Conservation (phyloP, 1,139 yeast genomes). For the Protomyces pachydermus region DNA sequence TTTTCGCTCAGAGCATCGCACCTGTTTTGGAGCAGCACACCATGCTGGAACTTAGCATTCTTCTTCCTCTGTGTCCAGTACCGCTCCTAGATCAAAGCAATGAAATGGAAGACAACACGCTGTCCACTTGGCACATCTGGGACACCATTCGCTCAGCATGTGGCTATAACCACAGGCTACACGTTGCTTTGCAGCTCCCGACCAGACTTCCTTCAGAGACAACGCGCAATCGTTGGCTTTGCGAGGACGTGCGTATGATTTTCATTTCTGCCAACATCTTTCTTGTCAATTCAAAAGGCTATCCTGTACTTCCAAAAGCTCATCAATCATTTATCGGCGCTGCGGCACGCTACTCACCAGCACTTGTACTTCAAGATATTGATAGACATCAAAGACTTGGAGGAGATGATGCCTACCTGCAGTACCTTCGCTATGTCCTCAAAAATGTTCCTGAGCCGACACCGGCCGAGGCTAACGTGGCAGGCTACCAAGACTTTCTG, state of each 20-base stretch:
- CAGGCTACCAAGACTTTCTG: slow-evolving; percentile 43
- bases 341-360: slow-evolving; percentile 35
- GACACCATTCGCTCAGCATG: slow-evolving; percentile 54
- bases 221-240: slow-evolving; percentile 55
- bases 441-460: slow-evolving; percentile 40
- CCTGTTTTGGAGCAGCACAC: slow-evolving; percentile 13
- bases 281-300: slow-evolving; percentile 53
- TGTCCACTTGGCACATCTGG: slow-evolving; percentile 70
- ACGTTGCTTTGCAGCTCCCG: slow-evolving; percentile 57
- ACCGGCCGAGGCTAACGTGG: slow-evolving; percentile 40
- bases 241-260: slow-evolving; percentile 59
- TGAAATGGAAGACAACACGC: slow-evolving; percentile 40
- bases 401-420: slow-evolving; percentile 47
- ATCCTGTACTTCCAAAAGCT: slow-evolving; percentile 57
- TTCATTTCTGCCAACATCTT: slow-evolving; percentile 52
- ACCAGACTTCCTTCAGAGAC: slow-evolving; percentile 46
- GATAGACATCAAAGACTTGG: slow-evolving; percentile 37
- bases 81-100: slow-evolving; percentile 3
- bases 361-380: slow-evolving; percentile 39
- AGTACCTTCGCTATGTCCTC: slow-evolving; percentile 52
- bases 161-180: slow-evolving; percentile 49
- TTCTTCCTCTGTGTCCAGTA: slow-evolving; percentile 9
- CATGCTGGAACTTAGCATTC: slow-evolving; percentile 16
- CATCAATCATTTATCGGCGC: slow-evolving; percentile 46
- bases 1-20: slow-evolving; percentile 18